A percentile compares a stretch with the other conserved stretches of the same genome.
phyloP scores from a whole-genome alignment of 2,329 filamentous ascomycete species.

The Pseudogymnoascus sp. region DNA sequence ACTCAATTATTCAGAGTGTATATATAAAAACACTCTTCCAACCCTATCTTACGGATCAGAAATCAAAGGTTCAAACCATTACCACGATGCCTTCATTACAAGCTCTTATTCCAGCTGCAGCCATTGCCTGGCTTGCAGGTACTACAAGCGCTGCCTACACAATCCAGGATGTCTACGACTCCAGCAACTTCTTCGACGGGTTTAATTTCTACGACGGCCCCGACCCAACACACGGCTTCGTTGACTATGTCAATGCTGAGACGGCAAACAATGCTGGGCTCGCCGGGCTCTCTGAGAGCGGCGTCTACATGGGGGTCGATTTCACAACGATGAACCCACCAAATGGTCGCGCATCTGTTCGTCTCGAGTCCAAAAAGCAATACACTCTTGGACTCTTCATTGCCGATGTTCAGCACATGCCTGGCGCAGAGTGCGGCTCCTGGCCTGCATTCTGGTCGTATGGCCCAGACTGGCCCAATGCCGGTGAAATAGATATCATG shows the following conservation, averaged over 20 bases:
- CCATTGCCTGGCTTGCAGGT: conserved; percentile 16
- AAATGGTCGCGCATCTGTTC: conserved; percentile 59
- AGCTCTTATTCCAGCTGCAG: background rate
- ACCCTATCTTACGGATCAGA: background rate
- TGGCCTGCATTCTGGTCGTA: conserved; percentile 52
- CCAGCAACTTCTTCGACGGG: conserved; percentile 37
- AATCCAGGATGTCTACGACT: conserved; percentile 36
- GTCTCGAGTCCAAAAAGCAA: conserved; percentile 47
- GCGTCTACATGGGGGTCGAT: conserved; percentile 64
- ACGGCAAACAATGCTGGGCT: conserved; percentile 50
- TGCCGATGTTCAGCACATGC: conserved; percentile 51
- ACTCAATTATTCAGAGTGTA: background rate
- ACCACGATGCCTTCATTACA: background rate
- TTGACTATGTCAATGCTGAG: conserved; percentile 54
- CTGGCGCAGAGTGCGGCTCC: conserved; percentile 45
- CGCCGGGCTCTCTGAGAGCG: conserved; percentile 32
- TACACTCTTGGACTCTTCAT: conserved; percentile 51
- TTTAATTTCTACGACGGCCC: conserved; percentile 46
- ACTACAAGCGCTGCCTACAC: conserved; percentile 31
- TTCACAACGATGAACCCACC: conserved; percentile 44
- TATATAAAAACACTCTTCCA: background rate
- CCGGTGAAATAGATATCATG: conserved; percentile 72
- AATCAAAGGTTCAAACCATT: background rate
- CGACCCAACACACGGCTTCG: conserved; percentile 69
- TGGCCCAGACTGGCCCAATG: conserved; percentile 57